Percentiles rank a stretch among this genome's conserved stretches.
phyloP scores from a whole-genome alignment of 2,329 filamentous ascomycete species.

The Penicillium digitatum region DNA sequence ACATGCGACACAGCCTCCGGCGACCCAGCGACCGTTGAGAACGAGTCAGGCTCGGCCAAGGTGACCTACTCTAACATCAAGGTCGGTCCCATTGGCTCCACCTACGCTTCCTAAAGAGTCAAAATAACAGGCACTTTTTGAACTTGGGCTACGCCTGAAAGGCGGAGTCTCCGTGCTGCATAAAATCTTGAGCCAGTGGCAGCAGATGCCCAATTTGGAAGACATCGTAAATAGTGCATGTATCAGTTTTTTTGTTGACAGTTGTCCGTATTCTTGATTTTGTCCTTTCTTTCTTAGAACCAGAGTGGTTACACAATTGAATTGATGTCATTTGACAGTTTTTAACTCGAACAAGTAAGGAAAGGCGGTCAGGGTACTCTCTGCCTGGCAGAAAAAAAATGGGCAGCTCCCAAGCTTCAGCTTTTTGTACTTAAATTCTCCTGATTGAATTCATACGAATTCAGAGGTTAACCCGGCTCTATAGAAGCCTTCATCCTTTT shows the following conservation, averaged over 20 bases:
- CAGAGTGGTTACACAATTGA: background rate
- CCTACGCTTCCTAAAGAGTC: conserved; percentile 34
- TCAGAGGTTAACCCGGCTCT: background rate
- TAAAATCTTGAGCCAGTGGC: background rate
- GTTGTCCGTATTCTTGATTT: conserved; percentile 2
- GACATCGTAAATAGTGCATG: background rate
- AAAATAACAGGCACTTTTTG: background rate
- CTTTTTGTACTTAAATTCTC: background rate
- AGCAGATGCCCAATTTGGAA: background rate
- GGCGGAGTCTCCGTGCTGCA: background rate
- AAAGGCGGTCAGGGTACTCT: conserved; percentile 16
- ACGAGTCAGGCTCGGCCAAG: conserved; percentile 45
- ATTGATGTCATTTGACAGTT: conserved; percentile 10
- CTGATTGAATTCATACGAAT: background rate
- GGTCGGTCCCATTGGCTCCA: conserved; percentile 55
- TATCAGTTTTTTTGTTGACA: background rate
- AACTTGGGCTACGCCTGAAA: background rate
- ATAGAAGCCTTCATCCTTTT: background rate
- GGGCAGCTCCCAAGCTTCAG: conserved; percentile 13
- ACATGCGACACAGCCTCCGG: conserved; percentile 53
- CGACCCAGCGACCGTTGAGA: conserved; percentile 50
- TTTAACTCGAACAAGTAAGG: background rate
- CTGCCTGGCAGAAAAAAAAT: conserved; percentile 22
- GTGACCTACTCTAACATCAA: conserved; percentile 60
- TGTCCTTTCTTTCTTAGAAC: background rate